phyloP scores from a whole-genome alignment of 2,329 filamentous ascomycete species.

The Aureobasidium sp. region DNA sequence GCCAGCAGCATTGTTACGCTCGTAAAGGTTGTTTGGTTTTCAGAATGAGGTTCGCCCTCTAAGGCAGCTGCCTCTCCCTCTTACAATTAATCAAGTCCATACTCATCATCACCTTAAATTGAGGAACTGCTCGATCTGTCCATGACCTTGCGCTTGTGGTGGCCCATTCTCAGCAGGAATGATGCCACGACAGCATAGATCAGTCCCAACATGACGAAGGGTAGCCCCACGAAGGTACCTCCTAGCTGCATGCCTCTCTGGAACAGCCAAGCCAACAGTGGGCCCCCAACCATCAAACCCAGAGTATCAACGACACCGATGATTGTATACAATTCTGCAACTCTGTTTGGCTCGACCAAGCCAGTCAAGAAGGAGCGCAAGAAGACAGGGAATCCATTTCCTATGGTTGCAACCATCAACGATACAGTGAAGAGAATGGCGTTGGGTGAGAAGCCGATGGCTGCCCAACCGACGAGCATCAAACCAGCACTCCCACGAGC shows the following conservation, averaged over 20 bases:
- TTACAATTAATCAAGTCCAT: no score
- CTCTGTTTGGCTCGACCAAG: conserved; percentile 47
- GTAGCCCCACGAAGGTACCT: conserved; percentile 44
- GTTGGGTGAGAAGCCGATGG: conserved; percentile 27
- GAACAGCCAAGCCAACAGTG: conserved; percentile 43
- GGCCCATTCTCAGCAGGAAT: background rate
- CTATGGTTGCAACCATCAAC: conserved; percentile 42
- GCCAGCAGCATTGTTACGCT: no score
- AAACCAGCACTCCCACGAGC: conserved; percentile 25
- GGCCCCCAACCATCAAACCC: conserved; percentile 42
- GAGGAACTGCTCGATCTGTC: background rate
- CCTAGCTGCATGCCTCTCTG: conserved; percentile 41
- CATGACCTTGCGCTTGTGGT: background rate
- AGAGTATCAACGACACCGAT: conserved; percentile 45
- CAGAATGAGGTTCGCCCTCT: no score
- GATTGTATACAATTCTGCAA: conserved; percentile 49
- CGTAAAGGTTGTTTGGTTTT: no score
- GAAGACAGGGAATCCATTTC: conserved; percentile 38
- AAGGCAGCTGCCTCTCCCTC: no score
- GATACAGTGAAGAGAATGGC: conserved; percentile 26
- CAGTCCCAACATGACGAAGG: conserved; percentile 36
- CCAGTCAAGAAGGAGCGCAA: conserved; percentile 47
- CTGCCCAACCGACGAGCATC: conserved; percentile 23
- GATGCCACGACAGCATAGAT: conserved; percentile 21
- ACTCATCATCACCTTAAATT: no score